Conservation (phyloP, 352 stramenopile genomes). For the Phytophthora hibernalis region DNA sequence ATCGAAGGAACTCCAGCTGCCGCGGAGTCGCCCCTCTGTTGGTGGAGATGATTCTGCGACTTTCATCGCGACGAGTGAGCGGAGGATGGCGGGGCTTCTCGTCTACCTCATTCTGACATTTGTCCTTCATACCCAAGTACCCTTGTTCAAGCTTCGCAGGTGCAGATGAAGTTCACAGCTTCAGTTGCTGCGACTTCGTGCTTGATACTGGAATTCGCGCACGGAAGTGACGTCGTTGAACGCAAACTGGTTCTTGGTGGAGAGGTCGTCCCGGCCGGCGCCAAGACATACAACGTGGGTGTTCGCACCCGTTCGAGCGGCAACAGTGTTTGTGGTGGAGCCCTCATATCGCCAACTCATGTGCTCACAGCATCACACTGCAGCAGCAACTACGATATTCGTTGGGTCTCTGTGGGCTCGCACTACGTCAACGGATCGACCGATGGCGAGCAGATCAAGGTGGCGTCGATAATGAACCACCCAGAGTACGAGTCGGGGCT, state of each 20-base stretch:
- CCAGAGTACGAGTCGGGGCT: slow-evolving; percentile 17
- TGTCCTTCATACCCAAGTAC: background rate
- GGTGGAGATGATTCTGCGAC: background rate
- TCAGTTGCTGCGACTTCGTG: background rate
- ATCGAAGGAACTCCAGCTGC: background rate
- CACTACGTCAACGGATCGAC: slow-evolving; percentile 17
- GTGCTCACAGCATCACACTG: slow-evolving; percentile 25
- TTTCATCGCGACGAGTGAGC: background rate
- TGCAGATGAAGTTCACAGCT: slow-evolving; percentile 10
- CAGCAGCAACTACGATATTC: background rate
- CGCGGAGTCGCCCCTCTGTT: background rate
- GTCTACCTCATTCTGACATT: slow-evolving; percentile 7
- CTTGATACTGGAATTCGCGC: slow-evolving; percentile 3
- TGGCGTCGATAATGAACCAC: slow-evolving; percentile 32
- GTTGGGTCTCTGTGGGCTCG: slow-evolving; percentile 2
- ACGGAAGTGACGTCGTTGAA: slow-evolving; percentile 3
- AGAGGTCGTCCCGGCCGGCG: slow-evolving; percentile 20
- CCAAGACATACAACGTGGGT: slow-evolving; percentile 29
- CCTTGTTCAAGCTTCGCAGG: background rate
- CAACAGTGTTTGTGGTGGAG: slow-evolving; percentile 15
- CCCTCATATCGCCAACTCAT: slow-evolving; percentile 22
- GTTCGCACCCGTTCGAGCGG: slow-evolving; percentile 10
- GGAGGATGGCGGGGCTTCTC: background rate
- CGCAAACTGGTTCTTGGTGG: slow-evolving; percentile 25
- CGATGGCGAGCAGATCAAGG: slow-evolving; percentile 33